Evolutionary conservation across 2,329 filamentous ascomycete species (phyloP), one percentile per base, ranked within the genome.

Genomic region (Colletotrichum somersetense): DNA sequence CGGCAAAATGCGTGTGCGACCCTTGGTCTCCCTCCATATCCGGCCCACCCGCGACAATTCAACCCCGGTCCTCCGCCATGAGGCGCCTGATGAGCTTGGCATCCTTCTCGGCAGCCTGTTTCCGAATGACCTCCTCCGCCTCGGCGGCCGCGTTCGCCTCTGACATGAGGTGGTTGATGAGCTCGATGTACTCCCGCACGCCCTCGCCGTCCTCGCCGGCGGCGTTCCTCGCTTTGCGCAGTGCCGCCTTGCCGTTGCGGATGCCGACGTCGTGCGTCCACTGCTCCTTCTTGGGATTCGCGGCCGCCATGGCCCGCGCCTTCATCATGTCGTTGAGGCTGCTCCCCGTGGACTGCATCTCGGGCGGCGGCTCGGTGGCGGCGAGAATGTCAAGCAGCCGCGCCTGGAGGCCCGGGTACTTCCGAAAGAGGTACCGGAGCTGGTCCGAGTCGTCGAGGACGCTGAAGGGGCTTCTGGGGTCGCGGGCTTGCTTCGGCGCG

Each of bases 201-300:
- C 84, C 89, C 75, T 91, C 88, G 40, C 89, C 89, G 69, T 87
- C 86, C 74, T 87, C 85, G n/a, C 86, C 84, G 1, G 85, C 83
- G 40, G 84, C 83, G 42, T 82, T 81, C 69, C 87, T 83, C 44
- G 87, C 86, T 66, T 80, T 83, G 53, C 86, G 85, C 70, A 92
- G 80, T 18, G 85, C 86, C 26, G 85, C 83, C 56, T 88, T 85
- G 1, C 89, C 91, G 26, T 86, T 86, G 66, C 86, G 82, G 61
- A 90, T 83, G 8, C 90, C 90, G 7, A 87, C 82, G 62, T 91
- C 89, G 56, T 84, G 82, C 30, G 87, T 88, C 91, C 90, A 92
- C 59, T 82, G 79, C 69, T 82, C 79, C 56, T 82, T 81, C 69
- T 82, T 83, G 66, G 69, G 75, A 33, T 66, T 72, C n/a, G 69